phyloP scores from a whole-genome alignment of 108 stramenopile species.

The Aurantiochytrium sp. region DNA sequence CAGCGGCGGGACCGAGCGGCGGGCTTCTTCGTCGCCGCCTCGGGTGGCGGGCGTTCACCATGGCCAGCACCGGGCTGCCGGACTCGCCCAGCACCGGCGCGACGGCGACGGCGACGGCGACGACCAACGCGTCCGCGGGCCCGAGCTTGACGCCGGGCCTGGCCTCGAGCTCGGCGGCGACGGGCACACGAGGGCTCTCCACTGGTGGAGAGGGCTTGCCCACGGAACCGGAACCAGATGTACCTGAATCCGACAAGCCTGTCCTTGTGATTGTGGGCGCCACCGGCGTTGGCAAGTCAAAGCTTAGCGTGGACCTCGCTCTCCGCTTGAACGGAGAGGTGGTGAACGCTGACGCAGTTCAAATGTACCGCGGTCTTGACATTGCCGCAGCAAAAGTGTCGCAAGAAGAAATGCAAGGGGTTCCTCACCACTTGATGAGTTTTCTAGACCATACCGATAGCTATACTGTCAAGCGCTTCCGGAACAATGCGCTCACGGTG shows the following conservation, averaged over 20 bases:
- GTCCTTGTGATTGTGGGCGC: conserved; percentile 17
- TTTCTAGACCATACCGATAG: background rate
- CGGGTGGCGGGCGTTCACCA: no score
- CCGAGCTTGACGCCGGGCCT: no score
- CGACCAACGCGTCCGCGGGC: no score
- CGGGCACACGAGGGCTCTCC: no score
- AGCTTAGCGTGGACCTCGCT: conserved; percentile 19
- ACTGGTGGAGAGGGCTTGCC: no score
- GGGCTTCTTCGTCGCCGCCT: no score
- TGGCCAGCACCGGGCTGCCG: no score
- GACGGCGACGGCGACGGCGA: no score
- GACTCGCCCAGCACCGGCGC: no score
- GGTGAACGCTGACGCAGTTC: conserved; percentile 16
- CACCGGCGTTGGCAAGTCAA: conserved; percentile 25
- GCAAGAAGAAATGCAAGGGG: background rate
- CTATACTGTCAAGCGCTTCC: background rate
- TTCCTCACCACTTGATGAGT: conserved; percentile 15
- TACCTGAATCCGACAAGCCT: background rate
- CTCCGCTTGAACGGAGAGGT: conserved; percentile 4
- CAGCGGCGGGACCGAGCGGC: no score
- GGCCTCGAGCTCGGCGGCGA: no score
- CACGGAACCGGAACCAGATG: no score
- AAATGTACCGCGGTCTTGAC: conserved; percentile 13
- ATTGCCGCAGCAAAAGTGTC: conserved; percentile 19
- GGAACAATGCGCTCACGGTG: background rate